Percentiles rank a stretch among this genome's conserved stretches.
These are phyloP conservation scores for Penstemon barbatus DNA, from an alignment of 257 asterid genomes.

Conservation along the genomic window DNA sequence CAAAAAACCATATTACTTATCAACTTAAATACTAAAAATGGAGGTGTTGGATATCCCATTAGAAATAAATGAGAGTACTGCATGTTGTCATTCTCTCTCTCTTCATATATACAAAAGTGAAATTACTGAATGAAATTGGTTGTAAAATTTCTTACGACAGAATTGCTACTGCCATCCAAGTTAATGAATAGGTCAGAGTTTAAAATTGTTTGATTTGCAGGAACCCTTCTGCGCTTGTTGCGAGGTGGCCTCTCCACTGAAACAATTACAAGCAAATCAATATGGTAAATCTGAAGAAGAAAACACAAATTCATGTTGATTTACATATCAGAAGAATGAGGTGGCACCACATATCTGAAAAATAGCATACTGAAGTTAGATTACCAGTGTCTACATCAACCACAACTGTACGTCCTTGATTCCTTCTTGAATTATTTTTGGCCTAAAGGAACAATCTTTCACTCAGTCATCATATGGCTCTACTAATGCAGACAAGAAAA, in stretches of 20 bases:
- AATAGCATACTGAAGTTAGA: neutral
- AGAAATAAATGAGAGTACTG: no score
- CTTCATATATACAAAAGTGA: no score
- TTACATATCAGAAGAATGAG: no score
- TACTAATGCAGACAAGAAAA: constrained; percentile 5
- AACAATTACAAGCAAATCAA: constrained; percentile 28
- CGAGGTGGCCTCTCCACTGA: constrained; percentile 59
- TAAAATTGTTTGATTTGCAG: constrained; percentile 46
- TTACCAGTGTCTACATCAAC: constrained; percentile 87
- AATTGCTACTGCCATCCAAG: constrained; percentile 60
- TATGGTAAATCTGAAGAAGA: neutral
- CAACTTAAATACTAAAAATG: neutral
- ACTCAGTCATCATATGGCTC: constrained; percentile 16
- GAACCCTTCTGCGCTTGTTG: constrained; percentile 57
- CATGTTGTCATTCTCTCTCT: no score
- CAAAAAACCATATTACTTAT: constrained; percentile 8
- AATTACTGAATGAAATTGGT: no score
- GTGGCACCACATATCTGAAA: neutral
- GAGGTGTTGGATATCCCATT: no score
- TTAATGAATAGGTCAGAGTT: constrained; percentile 54
- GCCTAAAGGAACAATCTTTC: constrained; percentile 53
- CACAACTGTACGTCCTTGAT: constrained; percentile 49
- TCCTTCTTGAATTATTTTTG: constrained; percentile 60
- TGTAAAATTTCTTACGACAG: constrained; percentile 40
- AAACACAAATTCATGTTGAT: neutral